Evolutionary conservation across 768 basidiomycete species (phyloP).

Genomic region (Suillus decipiens): DNA sequence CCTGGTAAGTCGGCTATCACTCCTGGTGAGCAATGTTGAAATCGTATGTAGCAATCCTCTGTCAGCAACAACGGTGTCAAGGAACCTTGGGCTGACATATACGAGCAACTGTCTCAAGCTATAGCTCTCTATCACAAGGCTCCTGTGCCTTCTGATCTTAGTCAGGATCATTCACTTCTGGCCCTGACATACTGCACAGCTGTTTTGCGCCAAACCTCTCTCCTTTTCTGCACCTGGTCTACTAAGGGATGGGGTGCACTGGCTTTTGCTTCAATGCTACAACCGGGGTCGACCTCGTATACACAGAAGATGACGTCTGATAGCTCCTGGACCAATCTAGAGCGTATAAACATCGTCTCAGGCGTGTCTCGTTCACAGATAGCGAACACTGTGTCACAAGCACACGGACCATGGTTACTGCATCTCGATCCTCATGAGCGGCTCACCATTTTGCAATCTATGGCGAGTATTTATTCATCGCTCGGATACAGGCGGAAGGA

Average conservation of each 20-base stretch:
- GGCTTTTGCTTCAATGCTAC: slow-evolving; percentile 75
- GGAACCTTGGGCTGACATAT: slow-evolving; percentile 77
- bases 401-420: slow-evolving; percentile 86
- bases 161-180: slow-evolving; percentile 60
- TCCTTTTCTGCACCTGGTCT: slow-evolving; percentile 80
- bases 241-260: slow-evolving; percentile 87
- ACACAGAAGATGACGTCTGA: slow-evolving; percentile 59
- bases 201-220: slow-evolving; percentile 70
- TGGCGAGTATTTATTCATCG: slow-evolving; percentile 75
- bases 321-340: slow-evolving; percentile 52
- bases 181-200: slow-evolving; percentile 67
- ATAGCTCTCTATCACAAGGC: slow-evolving; percentile 59
- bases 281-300: slow-evolving; percentile 58
- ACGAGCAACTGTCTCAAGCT: slow-evolving; percentile 73
- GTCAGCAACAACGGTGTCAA: slow-evolving; percentile 40
- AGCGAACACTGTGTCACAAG: slow-evolving; percentile 61
- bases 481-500: slow-evolving; percentile 89
- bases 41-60: slow-evolving; percentile 52
- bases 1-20: slow-evolving; percentile 49
- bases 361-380: slow-evolving; percentile 72
- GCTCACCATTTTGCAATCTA: slow-evolving; percentile 65
- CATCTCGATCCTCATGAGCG: slow-evolving; percentile 79
- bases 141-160: slow-evolving; percentile 49
- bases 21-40: slow-evolving; percentile 16
- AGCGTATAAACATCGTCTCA: slow-evolving; percentile 67